These are phyloP conservation scores for Corynespora cassiicola DNA, from an alignment of 2,329 filamentous ascomycete species.

Conservation along the genomic window DNA sequence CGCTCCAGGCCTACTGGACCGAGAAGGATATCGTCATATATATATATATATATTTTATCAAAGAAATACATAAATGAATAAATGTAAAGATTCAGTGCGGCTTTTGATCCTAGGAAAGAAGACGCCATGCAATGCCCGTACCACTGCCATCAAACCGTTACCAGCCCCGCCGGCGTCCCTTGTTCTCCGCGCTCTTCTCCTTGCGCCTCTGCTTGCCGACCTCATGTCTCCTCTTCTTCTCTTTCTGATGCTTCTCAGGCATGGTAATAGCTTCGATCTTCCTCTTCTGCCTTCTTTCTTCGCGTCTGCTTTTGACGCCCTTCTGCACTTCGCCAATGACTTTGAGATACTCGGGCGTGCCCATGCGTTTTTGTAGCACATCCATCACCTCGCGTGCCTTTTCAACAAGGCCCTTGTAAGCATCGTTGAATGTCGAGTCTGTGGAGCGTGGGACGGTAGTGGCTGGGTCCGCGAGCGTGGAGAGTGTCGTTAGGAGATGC, in stretches of 20 bases:
- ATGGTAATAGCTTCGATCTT: conserved; percentile 85
- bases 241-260: conserved; percentile 77
- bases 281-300: conserved; percentile 80
- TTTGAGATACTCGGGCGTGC: conserved; percentile 78
- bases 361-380: conserved; percentile 82
- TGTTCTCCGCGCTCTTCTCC: conserved; percentile 76
- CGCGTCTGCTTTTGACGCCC: conserved; percentile 72
- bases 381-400: conserved; percentile 81
- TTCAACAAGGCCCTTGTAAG: conserved; percentile 74
- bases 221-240: conserved; percentile 78
- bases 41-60: too few species aligned
- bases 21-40: too few species aligned
- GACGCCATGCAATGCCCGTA: too few species aligned
- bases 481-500: conserved; percentile 70
- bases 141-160: conserved; percentile 37
- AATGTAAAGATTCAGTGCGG: too few species aligned
- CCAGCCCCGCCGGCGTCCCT: conserved; percentile 74
- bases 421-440: conserved; percentile 70
- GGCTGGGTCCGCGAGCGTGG: conserved; percentile 82
- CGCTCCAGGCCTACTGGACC: too few species aligned
- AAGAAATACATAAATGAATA: too few species aligned
- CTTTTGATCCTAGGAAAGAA: too few species aligned
- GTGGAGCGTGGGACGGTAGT: conserved; percentile 75
- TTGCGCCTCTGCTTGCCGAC: conserved; percentile 63
- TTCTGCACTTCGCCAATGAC: conserved; percentile 76